These are phyloP conservation scores for Rhizomucor pusillus DNA, from an alignment of 371 early-diverging fungal species.

Conservation along the genomic window DNA sequence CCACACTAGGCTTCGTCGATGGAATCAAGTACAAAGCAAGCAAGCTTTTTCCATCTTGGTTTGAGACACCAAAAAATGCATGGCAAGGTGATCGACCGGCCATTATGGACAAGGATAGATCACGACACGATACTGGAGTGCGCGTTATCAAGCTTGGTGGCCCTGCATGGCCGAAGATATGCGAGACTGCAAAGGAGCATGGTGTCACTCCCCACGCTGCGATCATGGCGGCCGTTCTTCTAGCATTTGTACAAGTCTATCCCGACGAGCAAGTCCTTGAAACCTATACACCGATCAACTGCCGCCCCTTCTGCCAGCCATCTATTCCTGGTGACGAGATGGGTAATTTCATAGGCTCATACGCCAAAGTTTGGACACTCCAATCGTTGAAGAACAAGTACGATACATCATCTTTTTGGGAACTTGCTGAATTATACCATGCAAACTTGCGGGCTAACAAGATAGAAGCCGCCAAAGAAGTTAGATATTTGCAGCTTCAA, in stretches of 20 bases:
- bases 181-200: slow-evolving; percentile 14
- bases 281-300: slow-evolving; percentile 32
- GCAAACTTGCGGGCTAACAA: slow-evolving; percentile 16
- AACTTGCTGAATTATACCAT: slow-evolving; percentile 20
- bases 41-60: no score
- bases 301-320: slow-evolving; percentile 33
- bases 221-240: slow-evolving; percentile 17
- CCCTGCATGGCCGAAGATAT: slow-evolving; percentile 11
- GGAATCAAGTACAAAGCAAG: no score
- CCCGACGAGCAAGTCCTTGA: slow-evolving; percentile 7
- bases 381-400: neutral
- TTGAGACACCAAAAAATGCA: neutral
- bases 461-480: slow-evolving; percentile 13
- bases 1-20: slow-evolving; percentile 16
- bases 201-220: slow-evolving; percentile 34
- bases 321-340: slow-evolving; percentile 22
- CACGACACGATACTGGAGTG: slow-evolving; percentile 21
- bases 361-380: slow-evolving; percentile 17
- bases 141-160: slow-evolving; percentile 12
- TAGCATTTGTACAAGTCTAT: slow-evolving; percentile 30
- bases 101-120: slow-evolving; percentile 7
- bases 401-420: slow-evolving; percentile 35
- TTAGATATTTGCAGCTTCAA: slow-evolving; percentile 17
- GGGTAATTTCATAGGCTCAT: slow-evolving; percentile 40
- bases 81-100: slow-evolving; percentile 30